Conservation (phyloP, 768 basidiomycete species). For the Rhizopogon roseolus region DNA sequence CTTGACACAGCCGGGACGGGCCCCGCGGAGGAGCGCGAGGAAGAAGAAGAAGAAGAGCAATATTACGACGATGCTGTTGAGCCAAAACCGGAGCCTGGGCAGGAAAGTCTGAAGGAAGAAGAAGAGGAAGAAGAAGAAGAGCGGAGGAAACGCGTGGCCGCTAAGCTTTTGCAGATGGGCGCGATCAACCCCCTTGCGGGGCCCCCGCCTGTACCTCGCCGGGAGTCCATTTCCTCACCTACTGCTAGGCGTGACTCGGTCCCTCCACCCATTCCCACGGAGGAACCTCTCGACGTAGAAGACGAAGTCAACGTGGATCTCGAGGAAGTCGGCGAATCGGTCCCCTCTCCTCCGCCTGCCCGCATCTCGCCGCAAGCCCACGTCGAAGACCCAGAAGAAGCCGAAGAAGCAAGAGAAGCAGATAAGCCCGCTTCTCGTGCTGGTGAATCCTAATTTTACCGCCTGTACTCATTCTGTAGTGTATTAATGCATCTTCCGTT, state of each 20-base stretch:
- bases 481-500: conserved; percentile 24
- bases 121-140: conserved; percentile 48
- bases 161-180: conserved; percentile 57
- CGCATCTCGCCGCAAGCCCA: conserved; percentile 4
- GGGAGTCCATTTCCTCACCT: not conserved
- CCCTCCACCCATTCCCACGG: conserved; percentile 7
- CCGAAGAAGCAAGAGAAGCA: conserved; percentile 11
- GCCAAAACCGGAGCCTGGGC: conserved; percentile 1
- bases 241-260: not conserved
- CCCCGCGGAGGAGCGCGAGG: conserved; percentile 7
- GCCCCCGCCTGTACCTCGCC: conserved; percentile 21
- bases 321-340: conserved; percentile 18
- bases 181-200: conserved; percentile 51
- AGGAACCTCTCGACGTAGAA: conserved; percentile 11
- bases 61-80: conserved; percentile 2
- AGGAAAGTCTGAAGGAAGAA: conserved; percentile 7
- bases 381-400: conserved; percentile 11
- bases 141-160: conserved; percentile 54
- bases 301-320: conserved; percentile 19
- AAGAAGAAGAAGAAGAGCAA: conserved; percentile 6
- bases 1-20: conserved; percentile 8
- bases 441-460: conserved; percentile 40
- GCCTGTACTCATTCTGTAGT: conserved; percentile 2
- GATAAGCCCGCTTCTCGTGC: conserved; percentile 15
- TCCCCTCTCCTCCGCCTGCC: conserved; percentile 10